Evolutionary conservation across 352 stramenopile genomes (phyloP).

Genomic region (Pythium utonaiense): DNA sequence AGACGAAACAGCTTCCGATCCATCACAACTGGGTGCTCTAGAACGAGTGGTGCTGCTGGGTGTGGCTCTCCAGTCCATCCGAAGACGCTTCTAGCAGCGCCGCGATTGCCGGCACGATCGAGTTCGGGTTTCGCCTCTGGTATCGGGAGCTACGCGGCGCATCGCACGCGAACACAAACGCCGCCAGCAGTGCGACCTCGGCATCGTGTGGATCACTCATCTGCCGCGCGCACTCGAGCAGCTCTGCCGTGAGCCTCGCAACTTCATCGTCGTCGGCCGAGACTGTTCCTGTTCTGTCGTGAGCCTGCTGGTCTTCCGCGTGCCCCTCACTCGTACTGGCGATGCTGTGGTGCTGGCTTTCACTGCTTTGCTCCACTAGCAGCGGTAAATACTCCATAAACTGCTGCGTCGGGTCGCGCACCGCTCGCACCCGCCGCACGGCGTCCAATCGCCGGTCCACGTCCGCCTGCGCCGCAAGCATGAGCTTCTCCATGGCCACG

Average conservation of each 20-base stretch:
- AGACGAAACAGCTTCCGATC: too few relatives aligned
- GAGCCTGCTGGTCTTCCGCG: background rate
- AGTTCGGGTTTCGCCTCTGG: constrained; percentile 20
- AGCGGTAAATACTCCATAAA: constrained; percentile 58
- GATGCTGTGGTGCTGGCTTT: background rate
- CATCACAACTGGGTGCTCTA: too few relatives aligned
- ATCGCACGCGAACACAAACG: constrained; percentile 63
- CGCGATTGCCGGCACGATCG: constrained; percentile 55
- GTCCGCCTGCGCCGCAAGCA: constrained; percentile 31
- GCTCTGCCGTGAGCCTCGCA: constrained; percentile 38
- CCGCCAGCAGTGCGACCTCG: constrained; percentile 52
- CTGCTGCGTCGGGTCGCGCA: constrained; percentile 56
- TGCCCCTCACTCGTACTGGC: background rate
- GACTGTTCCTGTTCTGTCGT: too few relatives aligned
- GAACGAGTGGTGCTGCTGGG: constrained; percentile 25
- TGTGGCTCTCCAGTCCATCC: background rate
- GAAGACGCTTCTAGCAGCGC: constrained; percentile 51
- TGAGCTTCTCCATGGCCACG: constrained; percentile 32
- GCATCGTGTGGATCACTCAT: constrained; percentile 43
- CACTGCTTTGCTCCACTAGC: constrained; percentile 29
- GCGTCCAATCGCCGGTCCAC: constrained; percentile 43
- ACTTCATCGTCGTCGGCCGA: constrained; percentile 25
- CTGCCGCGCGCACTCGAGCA: constrained; percentile 47
- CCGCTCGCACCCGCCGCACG: constrained; percentile 54
- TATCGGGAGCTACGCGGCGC: constrained; percentile 10